phyloP scores from a whole-genome alignment of 78 protist genomes.

The Andalucia godoyi region DNA sequence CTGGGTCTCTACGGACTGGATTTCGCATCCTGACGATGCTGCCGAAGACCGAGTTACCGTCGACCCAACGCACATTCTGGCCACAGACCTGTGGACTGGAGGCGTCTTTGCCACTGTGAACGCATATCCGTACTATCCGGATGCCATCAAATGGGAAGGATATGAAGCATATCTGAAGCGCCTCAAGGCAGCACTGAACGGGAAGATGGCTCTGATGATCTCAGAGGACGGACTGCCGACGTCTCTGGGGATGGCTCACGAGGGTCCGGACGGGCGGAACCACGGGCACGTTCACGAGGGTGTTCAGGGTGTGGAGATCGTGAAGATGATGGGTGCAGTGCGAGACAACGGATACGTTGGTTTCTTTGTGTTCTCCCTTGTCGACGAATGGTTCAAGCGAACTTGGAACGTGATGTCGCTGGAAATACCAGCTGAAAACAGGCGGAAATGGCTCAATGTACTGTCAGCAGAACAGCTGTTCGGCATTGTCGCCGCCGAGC shows the following conservation, averaged over 20 bases:
- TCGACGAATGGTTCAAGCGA: slow-evolving; percentile 18
- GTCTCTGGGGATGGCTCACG: slow-evolving; percentile 8
- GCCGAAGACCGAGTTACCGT: slow-evolving; percentile 3
- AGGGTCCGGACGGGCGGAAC: background rate
- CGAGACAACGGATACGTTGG: background rate
- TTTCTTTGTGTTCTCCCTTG: background rate
- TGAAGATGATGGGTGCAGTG: background rate
- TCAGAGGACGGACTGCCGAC: slow-evolving; percentile 8
- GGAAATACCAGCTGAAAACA: background rate
- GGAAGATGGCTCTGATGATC: background rate
- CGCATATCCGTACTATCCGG: slow-evolving; percentile 6
- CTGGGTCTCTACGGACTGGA: slow-evolving; percentile 12
- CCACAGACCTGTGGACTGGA: no score
- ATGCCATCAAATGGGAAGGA: background rate
- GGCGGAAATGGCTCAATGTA: slow-evolving; percentile 5
- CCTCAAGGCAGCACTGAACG: background rate
- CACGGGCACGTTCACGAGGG: background rate
- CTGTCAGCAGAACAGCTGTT: background rate
- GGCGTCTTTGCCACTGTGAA: background rate
- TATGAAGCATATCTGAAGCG: background rate
- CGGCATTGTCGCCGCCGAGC: slow-evolving; percentile 8
- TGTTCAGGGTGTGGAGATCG: background rate
- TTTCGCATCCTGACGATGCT: background rate
- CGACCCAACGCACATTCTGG: background rate
- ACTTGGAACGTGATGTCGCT: background rate